A percentile compares a stretch with the other conserved stretches of the same genome.
Conservation (phyloP, 768 basidiomycete genomes). For the Tricholoma bakamatsutake region DNA sequence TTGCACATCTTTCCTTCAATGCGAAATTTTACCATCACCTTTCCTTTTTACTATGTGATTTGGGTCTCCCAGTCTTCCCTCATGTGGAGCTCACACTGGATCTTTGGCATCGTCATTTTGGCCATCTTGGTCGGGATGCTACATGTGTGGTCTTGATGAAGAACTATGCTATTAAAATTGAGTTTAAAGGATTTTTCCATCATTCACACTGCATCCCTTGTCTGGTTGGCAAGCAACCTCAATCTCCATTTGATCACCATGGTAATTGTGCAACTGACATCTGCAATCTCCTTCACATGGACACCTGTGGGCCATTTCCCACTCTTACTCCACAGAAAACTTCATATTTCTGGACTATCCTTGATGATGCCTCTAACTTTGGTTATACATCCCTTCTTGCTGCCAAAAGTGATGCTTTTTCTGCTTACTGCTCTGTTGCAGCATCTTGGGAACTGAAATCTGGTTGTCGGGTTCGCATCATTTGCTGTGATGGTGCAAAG, state of each 20-base stretch:
- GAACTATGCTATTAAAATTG: too few species aligned
- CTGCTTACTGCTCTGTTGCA: background rate
- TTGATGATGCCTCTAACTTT: too few species aligned
- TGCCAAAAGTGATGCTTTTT: too few species aligned
- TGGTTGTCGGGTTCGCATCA: background rate
- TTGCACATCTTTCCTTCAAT: background rate
- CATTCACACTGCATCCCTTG: too few species aligned
- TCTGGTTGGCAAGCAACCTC: too few species aligned
- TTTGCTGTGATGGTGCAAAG: background rate
- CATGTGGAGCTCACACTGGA: too few species aligned
- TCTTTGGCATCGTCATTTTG: background rate
- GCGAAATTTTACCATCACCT: background rate
- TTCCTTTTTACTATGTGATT: background rate
- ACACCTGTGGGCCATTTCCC: conserved; percentile 1
- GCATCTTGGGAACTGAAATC: background rate
- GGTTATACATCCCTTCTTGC: too few species aligned
- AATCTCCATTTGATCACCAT: too few species aligned
- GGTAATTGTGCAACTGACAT: too few species aligned
- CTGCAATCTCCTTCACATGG: too few species aligned
- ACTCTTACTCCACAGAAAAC: background rate
- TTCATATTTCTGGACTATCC: too few species aligned
- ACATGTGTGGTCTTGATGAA: background rate
- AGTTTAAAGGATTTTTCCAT: background rate
- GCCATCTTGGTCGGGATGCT: background rate
- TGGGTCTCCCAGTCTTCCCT: background rate